Evolutionary conservation across 129 eudicot species (phyloP).

Genomic region (Helianthus tuberosus): DNA sequence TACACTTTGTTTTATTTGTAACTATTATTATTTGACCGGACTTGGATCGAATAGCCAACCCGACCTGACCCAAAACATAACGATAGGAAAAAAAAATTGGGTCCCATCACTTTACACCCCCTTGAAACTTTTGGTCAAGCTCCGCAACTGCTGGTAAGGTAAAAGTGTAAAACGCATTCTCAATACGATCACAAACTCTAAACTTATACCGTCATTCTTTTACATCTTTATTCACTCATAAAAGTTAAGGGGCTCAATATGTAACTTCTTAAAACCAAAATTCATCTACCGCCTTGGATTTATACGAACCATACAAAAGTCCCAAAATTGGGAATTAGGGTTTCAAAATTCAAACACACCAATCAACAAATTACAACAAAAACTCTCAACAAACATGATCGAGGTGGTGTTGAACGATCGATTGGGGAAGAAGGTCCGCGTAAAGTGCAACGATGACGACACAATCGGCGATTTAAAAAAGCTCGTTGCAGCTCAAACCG

Average conservation of each 20-base stretch:
- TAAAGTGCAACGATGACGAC: slow-evolving; percentile 93
- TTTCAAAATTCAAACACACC: slow-evolving; percentile 25
- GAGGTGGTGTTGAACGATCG: slow-evolving; percentile 97
- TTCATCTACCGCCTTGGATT: neutral
- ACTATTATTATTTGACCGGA: no score
- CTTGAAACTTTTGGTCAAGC: no score
- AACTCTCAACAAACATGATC: slow-evolving; percentile 51
- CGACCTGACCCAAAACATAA: no score
- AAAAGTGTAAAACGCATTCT: no score
- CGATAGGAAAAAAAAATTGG: no score
- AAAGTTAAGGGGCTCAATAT: neutral
- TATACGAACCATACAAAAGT: neutral
- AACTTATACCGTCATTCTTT: no score
- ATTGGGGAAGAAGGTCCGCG: slow-evolving; percentile 90
- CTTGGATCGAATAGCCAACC: no score
- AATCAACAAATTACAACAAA: neutral
- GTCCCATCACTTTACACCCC: no score
- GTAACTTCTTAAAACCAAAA: neutral
- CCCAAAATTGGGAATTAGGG: slow-evolving; percentile 29
- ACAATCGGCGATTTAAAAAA: slow-evolving; percentile 90
- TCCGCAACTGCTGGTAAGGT: no score
- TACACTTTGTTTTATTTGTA: no score
- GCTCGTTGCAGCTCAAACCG: slow-evolving; percentile 92
- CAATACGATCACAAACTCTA: no score
- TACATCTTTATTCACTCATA: no score